Evolutionary conservation across 768 basidiomycete species (phyloP), one percentile per base, ranked within the genome.

Genomic region (Trametes meyenii): DNA sequence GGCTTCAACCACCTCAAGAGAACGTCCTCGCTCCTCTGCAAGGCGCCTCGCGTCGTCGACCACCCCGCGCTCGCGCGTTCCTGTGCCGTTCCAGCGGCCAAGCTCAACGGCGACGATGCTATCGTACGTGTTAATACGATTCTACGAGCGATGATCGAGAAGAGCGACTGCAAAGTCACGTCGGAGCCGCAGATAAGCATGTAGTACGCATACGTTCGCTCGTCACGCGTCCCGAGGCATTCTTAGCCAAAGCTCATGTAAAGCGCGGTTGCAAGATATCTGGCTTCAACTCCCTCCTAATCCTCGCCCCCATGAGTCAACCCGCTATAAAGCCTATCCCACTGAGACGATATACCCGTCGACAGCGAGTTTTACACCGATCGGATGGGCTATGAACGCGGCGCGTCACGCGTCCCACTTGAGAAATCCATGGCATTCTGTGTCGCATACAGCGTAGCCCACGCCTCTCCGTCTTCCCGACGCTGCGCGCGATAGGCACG

Each of bases 1-100:
- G 70, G 70, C 49, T 71, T 71, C 67, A 69, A 71, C 67, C 70
- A 71, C 46, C 70, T 71, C 68, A 69, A 68, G 53, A 60, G 70
- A 35, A 66, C 70, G 17, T 63, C 62, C 23, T 68, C 64, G 2
- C 68, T 71, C 61, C 58, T 71, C 44, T 59, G 67, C 52, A 66
- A 69, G 54, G 64, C 66, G 0, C 68, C 68, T 13, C 60, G 62
- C 60, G 52, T 53, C 53, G 59, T 67, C 63, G 60, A 50, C 58
- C 61, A 63, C 29, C 66, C 66, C 8, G 42, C 58, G 12, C 64
- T 67, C 55, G 48, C 62, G 51, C 58, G 66, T 54, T 52, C 48
- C 53, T 66, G 59, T 62, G 60, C 61, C 6, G 62, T 60, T 49
- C 58, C 62, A 4, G 62, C 62, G 3, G 62, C 58, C 3, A 56